phyloP scores from a whole-genome alignment of 768 basidiomycete genomes.

The Lactarius evosmus region DNA sequence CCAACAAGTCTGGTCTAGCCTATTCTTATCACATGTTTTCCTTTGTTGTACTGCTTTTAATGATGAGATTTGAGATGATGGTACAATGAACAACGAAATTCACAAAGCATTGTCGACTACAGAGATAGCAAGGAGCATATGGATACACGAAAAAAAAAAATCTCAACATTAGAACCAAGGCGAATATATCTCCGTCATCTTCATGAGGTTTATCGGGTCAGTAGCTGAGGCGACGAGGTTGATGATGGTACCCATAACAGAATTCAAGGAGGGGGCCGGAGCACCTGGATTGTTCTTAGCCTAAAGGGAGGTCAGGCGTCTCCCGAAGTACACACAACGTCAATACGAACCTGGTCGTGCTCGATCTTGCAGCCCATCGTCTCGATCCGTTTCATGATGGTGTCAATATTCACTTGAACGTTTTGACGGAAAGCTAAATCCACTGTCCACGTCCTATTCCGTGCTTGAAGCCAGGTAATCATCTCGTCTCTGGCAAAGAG shows the following conservation, averaged over 20 bases:
- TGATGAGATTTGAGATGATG: constrained; percentile 19
- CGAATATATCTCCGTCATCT: constrained; percentile 80
- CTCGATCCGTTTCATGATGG: constrained; percentile 76
- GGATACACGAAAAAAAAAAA: constrained; percentile 17
- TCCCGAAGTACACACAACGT: constrained; percentile 10
- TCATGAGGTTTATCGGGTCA: constrained; percentile 78
- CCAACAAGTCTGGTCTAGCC: neutral
- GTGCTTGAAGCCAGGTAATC: constrained; percentile 62
- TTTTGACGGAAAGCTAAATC: constrained; percentile 57
- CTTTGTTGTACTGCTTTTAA: constrained; percentile 22
- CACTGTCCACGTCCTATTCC: constrained; percentile 52
- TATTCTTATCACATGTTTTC: constrained; percentile 12
- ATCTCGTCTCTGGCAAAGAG: constrained; percentile 94
- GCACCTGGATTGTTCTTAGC: constrained; percentile 35
- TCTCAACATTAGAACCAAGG: constrained; percentile 67
- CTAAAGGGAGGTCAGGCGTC: constrained; percentile 25
- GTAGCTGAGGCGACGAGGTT: constrained; percentile 83
- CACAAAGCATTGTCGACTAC: constrained; percentile 21
- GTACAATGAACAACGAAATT: constrained; percentile 15
- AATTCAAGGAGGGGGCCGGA: constrained; percentile 41
- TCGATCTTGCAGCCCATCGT: constrained; percentile 84
- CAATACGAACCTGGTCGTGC: constrained; percentile 63
- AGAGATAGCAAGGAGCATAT: constrained; percentile 11
- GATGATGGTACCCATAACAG: constrained; percentile 77
- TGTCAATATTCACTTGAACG: constrained; percentile 58